Percentiles rank a stretch among this genome's conserved stretches.
Evolutionary conservation across 139 green algal species (phyloP).

Genomic region (Eudorina sp.): DNA sequence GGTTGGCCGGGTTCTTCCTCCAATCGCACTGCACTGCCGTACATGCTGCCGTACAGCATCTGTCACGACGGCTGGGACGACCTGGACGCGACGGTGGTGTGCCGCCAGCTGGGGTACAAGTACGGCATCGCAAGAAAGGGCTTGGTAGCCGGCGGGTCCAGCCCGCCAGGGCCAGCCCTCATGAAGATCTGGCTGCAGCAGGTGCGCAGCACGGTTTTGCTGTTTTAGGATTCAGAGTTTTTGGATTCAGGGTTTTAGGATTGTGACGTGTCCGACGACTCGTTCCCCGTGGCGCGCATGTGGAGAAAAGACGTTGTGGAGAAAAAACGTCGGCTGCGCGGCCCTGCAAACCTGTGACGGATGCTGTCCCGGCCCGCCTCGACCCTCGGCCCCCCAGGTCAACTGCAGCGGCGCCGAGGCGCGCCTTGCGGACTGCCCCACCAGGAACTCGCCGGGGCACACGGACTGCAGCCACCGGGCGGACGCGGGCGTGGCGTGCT

Average conservation of each 20-base stretch:
- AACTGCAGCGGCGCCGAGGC: slow-evolving; percentile 7
- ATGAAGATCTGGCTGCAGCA: slow-evolving; percentile 20
- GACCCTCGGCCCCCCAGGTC: background rate
- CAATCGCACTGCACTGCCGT: too few relatives aligned
- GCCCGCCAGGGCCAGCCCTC: background rate
- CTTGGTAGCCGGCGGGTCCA: background rate
- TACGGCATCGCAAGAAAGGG: background rate
- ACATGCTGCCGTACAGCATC: background rate
- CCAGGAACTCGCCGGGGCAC: background rate
- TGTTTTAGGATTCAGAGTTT: too few relatives aligned
- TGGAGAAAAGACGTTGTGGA: too few relatives aligned
- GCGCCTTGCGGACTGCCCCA: background rate
- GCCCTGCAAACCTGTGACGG: too few relatives aligned
- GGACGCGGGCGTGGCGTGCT: slow-evolving; percentile 18
- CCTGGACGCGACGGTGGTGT: slow-evolving; percentile 26
- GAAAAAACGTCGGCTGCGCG: too few relatives aligned
- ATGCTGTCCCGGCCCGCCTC: too few relatives aligned
- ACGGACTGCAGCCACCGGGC: slow-evolving; percentile 27
- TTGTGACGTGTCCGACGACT: too few relatives aligned
- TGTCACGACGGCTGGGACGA: slow-evolving; percentile 45
- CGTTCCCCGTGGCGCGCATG: too few relatives aligned
- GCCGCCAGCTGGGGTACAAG: slow-evolving; percentile 26
- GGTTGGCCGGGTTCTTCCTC: too few relatives aligned
- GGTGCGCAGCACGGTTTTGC: too few relatives aligned
- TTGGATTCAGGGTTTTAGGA: too few relatives aligned